Evolutionary conservation across 495 filamentous ascomycete genomes (phyloP).

Genomic region (Aspergillus diversus): DNA sequence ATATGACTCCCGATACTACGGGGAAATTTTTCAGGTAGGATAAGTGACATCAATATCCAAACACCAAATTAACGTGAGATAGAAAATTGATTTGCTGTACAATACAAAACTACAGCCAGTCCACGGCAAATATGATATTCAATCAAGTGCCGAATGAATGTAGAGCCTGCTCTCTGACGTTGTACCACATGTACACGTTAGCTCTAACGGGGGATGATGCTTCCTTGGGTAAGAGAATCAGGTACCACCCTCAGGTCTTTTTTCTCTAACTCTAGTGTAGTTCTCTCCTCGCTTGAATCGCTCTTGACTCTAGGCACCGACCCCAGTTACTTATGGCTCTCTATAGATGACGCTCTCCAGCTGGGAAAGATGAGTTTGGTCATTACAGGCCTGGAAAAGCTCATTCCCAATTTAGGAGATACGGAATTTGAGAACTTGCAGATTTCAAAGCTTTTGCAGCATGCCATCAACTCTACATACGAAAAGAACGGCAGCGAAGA

Average conservation of each 20-base stretch:
- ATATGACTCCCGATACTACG: slow-evolving; percentile 62
- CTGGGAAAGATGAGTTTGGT: slow-evolving; percentile 61
- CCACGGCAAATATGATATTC: slow-evolving; percentile 58
- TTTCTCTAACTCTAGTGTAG: slow-evolving; percentile 32
- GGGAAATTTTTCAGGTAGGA: slow-evolving; percentile 70
- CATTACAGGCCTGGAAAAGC: slow-evolving; percentile 58
- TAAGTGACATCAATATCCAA: not conserved
- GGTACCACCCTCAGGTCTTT: not conserved
- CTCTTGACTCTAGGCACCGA: slow-evolving; percentile 53
- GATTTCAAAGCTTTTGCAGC: slow-evolving; percentile 54
- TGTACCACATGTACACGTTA: slow-evolving; percentile 75
- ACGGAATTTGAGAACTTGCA: slow-evolving; percentile 52
- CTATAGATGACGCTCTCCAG: slow-evolving; percentile 74
- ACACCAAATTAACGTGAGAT: slow-evolving; percentile 20
- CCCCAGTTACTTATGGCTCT: slow-evolving; percentile 70
- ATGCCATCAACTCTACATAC: slow-evolving; percentile 12
- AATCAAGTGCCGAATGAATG: slow-evolving; percentile 60
- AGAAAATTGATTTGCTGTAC: slow-evolving; percentile 75
- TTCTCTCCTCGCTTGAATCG: slow-evolving; percentile 56
- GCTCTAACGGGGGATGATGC: slow-evolving; percentile 62
- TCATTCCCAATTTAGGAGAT: slow-evolving; percentile 59
- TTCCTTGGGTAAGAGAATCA: slow-evolving; percentile 47
- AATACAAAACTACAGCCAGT: slow-evolving; percentile 56
- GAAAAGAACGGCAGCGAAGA: not conserved
- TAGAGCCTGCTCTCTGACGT: slow-evolving; percentile 62